These are phyloP conservation scores for Jaltomata sinuosa DNA, from an alignment of 257 asterid species.

Conservation along the genomic window DNA sequence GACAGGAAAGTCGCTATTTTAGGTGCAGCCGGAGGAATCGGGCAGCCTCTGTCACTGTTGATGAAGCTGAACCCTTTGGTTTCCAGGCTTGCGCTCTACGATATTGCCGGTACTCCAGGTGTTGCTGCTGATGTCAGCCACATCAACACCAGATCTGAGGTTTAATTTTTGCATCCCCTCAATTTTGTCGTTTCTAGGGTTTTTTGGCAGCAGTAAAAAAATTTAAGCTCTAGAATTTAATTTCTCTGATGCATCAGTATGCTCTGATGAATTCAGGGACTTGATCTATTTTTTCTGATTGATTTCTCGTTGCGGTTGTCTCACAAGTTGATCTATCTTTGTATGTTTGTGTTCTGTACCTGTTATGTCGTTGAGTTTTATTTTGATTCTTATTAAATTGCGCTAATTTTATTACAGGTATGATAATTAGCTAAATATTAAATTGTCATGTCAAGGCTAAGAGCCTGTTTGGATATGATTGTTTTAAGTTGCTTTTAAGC, in stretches of 20 bases:
- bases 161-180: background rate
- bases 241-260: background rate
- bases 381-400: background rate
- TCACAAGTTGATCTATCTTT: background rate
- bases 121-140: slow-evolving; percentile 82
- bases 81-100: slow-evolving; percentile 57
- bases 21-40: slow-evolving; percentile 75
- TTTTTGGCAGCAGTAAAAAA: background rate
- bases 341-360: background rate
- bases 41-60: slow-evolving; percentile 56
- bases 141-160: slow-evolving; percentile 72
- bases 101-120: slow-evolving; percentile 69
- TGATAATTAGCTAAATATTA: background rate
- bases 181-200: background rate
- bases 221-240: background rate
- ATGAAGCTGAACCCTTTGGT: slow-evolving; percentile 69
- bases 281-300: background rate
- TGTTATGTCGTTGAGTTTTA: background rate
- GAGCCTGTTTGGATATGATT: too few species aligned
- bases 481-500: too few species aligned
- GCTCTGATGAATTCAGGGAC: background rate
- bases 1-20: slow-evolving; percentile 46
- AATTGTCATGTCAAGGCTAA: background rate
- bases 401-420: background rate
- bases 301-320: background rate